These are phyloP conservation scores for Zygotorulaspora sp. DNA, from an alignment of 805 yeast species.

Conservation along the genomic window DNA sequence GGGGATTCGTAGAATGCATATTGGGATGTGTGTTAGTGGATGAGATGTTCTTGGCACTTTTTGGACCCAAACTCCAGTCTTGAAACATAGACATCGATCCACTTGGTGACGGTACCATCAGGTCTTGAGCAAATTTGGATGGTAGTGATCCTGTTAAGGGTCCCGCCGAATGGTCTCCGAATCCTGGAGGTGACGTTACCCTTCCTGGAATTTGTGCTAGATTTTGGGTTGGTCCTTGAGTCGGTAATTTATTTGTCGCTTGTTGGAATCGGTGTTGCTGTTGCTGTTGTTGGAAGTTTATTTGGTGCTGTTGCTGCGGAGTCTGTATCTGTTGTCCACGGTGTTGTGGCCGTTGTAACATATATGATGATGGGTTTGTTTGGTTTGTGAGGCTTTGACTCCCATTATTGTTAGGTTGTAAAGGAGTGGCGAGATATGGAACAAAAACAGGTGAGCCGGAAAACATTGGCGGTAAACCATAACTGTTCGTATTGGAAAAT, in stretches of 20 bases:
- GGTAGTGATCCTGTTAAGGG: conserved; percentile 30
- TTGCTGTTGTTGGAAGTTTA: not conserved
- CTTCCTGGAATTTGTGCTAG: conserved; percentile 9
- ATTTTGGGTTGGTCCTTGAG: conserved; percentile 16
- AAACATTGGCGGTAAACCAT: conserved; percentile 29
- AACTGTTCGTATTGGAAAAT: conserved; percentile 7
- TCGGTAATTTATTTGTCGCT: conserved; percentile 12
- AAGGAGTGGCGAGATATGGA: conserved; percentile 35
- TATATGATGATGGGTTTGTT: conserved; percentile 22
- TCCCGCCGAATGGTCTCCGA: conserved; percentile 20
- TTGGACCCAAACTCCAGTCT: conserved; percentile 30
- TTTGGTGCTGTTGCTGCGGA: conserved; percentile 18
- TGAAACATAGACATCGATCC: conserved; percentile 32
- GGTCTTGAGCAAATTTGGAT: conserved; percentile 35
- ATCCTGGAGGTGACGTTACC: conserved; percentile 11
- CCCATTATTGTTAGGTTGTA: conserved; percentile 32
- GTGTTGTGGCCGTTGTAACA: conserved; percentile 24
- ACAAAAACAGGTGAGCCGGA: conserved; percentile 32
- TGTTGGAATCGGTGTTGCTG: conserved; percentile 6
- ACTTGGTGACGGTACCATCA: conserved; percentile 33
- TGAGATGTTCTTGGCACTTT: conserved; percentile 11
- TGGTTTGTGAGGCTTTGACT: conserved; percentile 30
- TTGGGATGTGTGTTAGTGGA: conserved; percentile 2
- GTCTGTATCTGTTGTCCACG: conserved; percentile 25
- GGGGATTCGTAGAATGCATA: not conserved